phyloP scores from a whole-genome alignment of 83 land plant species.

The Picea engelmannii region DNA sequence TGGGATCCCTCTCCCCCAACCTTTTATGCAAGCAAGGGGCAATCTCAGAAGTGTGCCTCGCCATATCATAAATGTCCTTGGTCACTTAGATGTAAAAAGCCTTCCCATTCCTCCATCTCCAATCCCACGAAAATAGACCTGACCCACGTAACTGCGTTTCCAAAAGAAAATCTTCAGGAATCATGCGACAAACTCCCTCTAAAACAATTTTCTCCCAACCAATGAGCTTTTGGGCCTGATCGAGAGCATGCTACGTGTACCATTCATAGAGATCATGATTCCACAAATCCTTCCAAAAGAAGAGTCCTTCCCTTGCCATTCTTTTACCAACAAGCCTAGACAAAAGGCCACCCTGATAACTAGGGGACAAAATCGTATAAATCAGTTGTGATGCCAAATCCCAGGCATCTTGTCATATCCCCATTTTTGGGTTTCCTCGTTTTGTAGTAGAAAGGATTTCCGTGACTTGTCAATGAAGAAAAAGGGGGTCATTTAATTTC shows the following conservation, averaged over 20 bases:
- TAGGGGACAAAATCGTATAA: background rate
- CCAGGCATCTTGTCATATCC: background rate
- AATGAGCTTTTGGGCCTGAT: background rate
- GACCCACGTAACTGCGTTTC: background rate
- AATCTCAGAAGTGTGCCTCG: background rate
- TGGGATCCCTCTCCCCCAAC: background rate
- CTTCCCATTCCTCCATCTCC: background rate
- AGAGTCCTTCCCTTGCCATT: background rate
- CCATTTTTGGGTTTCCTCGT: too few relatives aligned
- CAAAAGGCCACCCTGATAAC: background rate
- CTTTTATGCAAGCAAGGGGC: background rate
- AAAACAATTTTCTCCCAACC: background rate
- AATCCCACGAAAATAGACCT: background rate
- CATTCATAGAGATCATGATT: background rate
- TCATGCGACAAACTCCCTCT: background rate
- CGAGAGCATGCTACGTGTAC: background rate
- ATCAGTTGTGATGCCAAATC: background rate
- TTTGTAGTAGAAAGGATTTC: too few relatives aligned
- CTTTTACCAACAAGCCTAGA: background rate
- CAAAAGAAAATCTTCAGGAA: background rate
- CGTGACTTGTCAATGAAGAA: too few relatives aligned
- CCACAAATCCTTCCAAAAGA: background rate
- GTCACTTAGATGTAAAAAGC: background rate
- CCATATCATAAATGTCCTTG: background rate
- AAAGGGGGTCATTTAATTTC: too few relatives aligned